Evolutionary conservation across 169 alveolate genomes (phyloP), one percentile per base, ranked within the genome.

Genomic region (Plasmodium fragile): DNA sequence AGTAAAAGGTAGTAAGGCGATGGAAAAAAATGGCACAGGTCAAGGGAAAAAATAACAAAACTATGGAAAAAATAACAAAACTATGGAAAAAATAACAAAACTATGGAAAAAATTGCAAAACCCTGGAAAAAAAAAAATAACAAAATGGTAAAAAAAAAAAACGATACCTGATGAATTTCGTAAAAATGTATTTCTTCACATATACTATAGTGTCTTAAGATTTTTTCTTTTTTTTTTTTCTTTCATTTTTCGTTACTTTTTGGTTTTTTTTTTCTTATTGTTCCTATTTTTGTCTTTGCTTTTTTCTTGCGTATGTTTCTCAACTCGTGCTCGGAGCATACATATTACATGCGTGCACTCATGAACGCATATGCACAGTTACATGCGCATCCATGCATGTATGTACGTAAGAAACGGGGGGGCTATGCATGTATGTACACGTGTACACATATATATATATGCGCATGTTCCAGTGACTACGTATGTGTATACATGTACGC

Each of bases 191-290:
- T 41, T 79, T n/a, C 92, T 82, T 82, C 49, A 32, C 72, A 69
- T 30, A 41, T 52, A n/a, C n/a, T n/a, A n/a, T 82, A 69, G 75
- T 82, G 82, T 82, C 92, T 82, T 82, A 82, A 32, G 39, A 53
- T 16, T 59, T 32, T 81, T 11, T 73, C 45, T 81, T 43, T 41
- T 55, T 81, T 53, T 39, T 52, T 69, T 32, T 81, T 11, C 52
- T 30, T 81, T 43, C 22, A 34, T 81, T 53, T 39, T 52, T 69
- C 45, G n/a, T 32, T 10, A 80, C 32, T 41, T 41, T 36, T 43
- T 41, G 7, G 16, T 30, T 30, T 71, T 52, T 81, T 82, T 82
- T 82, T 82, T 25, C 52, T 36, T 77, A 1, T 77, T 77, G 39
- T 41, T 41, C 18, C 32, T 59, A 45, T 80, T 16, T 77, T 36